These are phyloP conservation scores for Myriangium duriaei DNA, from an alignment of 2,329 filamentous ascomycete genomes.

Conservation along the genomic window DNA sequence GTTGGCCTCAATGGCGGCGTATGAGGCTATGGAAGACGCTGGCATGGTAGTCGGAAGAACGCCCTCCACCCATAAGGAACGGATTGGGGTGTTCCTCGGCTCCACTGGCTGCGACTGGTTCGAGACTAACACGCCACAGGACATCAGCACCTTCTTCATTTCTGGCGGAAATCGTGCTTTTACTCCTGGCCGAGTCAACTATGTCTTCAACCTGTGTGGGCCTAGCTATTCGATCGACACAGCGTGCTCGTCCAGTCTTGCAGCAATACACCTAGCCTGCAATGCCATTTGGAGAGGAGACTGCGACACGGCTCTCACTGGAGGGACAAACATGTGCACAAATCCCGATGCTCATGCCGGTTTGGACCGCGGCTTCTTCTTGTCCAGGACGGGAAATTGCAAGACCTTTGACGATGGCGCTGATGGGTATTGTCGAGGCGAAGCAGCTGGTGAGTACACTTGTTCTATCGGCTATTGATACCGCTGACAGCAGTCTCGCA, in stretches of 20 bases:
- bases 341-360: constrained; percentile 18
- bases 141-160: constrained; percentile 18
- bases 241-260: constrained; percentile 19
- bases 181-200: constrained; percentile 18
- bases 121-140: constrained; percentile 17
- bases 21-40: constrained; percentile 14
- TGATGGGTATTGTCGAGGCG: constrained; percentile 22
- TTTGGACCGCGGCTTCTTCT: constrained; percentile 18
- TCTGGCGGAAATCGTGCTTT: constrained; percentile 18
- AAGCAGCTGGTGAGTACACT: too few relatives aligned
- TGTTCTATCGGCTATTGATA: too few relatives aligned
- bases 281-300: constrained; percentile 19
- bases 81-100: constrained; percentile 13
- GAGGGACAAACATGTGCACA: constrained; percentile 20
- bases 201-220: constrained; percentile 17
- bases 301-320: constrained; percentile 19
- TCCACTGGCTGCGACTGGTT: constrained; percentile 17
- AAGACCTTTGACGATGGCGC: constrained; percentile 19
- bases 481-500: too few relatives aligned
- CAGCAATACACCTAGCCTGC: constrained; percentile 16
- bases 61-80: constrained; percentile 11
- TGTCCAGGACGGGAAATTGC: constrained; percentile 13
- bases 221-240: constrained; percentile 20
- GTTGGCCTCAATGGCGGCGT: constrained; percentile 13
- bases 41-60: constrained; percentile 12